Percentiles rank a stretch among this genome's conserved stretches.
Conservation (phyloP, 208 protist species). For the Acanthamoeba rhysodes region DNA sequence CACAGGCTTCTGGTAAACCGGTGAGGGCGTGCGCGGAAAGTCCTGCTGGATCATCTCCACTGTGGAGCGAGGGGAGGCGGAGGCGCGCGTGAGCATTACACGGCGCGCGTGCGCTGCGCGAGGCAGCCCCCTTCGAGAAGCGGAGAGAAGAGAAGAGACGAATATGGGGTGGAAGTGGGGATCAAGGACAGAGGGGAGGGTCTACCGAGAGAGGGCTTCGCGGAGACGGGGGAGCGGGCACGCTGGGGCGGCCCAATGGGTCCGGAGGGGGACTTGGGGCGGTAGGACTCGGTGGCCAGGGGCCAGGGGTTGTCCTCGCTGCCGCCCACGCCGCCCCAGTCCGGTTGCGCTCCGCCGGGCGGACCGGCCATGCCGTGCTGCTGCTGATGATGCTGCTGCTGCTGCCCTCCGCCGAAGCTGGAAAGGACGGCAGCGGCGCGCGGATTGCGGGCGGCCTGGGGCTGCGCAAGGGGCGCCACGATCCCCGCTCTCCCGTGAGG, state of each 20-base stretch:
- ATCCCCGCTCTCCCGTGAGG: not conserved
- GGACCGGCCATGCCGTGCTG: not conserved
- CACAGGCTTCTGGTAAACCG: constrained; percentile 73
- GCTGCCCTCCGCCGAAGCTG: constrained; percentile 9
- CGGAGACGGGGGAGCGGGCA: not conserved
- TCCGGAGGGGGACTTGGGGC: not conserved
- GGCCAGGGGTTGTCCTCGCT: not conserved
- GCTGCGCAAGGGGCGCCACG: not conserved
- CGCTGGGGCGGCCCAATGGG: constrained; percentile 14
- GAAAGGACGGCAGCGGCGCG: constrained; percentile 8
- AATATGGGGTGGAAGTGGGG: too few relatives aligned
- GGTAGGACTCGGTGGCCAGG: constrained; percentile 6
- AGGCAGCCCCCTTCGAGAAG: too few relatives aligned
- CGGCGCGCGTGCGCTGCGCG: too few relatives aligned
- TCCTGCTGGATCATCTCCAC: constrained; percentile 75
- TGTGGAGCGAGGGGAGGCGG: not conserved
- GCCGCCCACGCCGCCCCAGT: not conserved
- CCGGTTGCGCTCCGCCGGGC: not conserved
- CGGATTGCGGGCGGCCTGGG: not conserved
- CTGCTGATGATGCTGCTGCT: not conserved
- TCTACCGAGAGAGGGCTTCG: constrained; percentile 36
- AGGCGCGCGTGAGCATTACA: too few relatives aligned
- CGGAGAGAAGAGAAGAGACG: too few relatives aligned
- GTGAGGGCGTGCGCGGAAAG: constrained; percentile 76
- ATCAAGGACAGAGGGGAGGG: not conserved